Percentiles rank a stretch among this genome's conserved stretches.
These are phyloP conservation scores for Diplodia scrobiculata DNA, from an alignment of 2,329 filamentous ascomycete genomes.

Conservation along the genomic window DNA sequence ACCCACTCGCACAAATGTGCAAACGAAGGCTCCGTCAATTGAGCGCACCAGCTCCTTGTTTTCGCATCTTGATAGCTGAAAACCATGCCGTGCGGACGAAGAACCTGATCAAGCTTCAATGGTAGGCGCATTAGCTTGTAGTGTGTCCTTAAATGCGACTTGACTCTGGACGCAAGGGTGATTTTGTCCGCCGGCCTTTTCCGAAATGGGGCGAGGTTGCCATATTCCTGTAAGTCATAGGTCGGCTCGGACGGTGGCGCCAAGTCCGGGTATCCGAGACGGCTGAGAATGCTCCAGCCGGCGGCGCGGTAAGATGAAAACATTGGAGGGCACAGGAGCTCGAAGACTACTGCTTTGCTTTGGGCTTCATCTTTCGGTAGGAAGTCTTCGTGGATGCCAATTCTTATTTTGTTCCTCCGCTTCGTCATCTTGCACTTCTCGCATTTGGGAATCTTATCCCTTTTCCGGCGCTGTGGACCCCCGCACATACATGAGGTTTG, in stretches of 20 bases:
- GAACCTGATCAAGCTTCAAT: constrained; percentile 46
- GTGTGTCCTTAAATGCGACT: constrained; percentile 54
- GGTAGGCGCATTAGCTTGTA: constrained; percentile 50
- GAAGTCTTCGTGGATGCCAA: constrained; percentile 55
- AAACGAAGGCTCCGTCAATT: constrained; percentile 44
- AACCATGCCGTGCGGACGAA: constrained; percentile 51
- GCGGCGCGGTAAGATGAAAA: constrained; percentile 56
- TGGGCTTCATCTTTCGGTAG: constrained; percentile 47
- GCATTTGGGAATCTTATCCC: constrained; percentile 39
- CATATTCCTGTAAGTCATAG: constrained; percentile 41
- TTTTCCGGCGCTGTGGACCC: background rate
- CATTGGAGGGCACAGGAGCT: constrained; percentile 51
- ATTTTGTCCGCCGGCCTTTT: constrained; percentile 34
- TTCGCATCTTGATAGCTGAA: constrained; percentile 54
- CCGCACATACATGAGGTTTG: constrained; percentile 41
- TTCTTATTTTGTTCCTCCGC: constrained; percentile 46
- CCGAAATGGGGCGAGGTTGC: constrained; percentile 38
- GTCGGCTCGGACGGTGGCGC: constrained; percentile 31
- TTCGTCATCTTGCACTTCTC: constrained; percentile 48
- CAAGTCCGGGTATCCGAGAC: constrained; percentile 39
- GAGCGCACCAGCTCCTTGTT: constrained; percentile 45
- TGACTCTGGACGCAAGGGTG: constrained; percentile 51
- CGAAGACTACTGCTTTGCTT: constrained; percentile 55
- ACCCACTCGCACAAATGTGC: constrained; percentile 50
- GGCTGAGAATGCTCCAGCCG: constrained; percentile 53